Conservation (phyloP, 495 filamentous ascomycete species). For the Penicillium turbatum region DNA sequence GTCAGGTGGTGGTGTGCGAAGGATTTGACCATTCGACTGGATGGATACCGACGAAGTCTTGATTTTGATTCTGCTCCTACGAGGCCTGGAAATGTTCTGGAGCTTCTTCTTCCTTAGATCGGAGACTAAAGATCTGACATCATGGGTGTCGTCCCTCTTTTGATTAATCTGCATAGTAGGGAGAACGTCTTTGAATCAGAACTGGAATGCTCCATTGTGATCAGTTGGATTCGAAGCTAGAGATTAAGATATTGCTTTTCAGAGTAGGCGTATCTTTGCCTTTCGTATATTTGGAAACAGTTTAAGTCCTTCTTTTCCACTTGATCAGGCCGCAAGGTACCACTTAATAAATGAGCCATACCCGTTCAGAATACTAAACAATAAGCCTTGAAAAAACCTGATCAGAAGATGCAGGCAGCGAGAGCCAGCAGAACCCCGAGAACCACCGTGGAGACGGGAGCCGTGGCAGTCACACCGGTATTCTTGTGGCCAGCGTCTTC, state of each 20-base stretch:
- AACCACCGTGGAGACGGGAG: conserved; percentile 3
- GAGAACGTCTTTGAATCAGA: neutral
- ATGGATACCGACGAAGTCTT: too few relatives aligned
- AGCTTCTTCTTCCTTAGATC: too few relatives aligned
- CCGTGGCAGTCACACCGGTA: conserved; percentile 2
- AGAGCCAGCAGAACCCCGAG: conserved; percentile 15
- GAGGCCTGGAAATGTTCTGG: too few relatives aligned
- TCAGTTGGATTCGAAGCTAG: neutral
- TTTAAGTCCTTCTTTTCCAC: neutral
- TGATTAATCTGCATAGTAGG: too few relatives aligned
- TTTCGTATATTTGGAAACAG: too few relatives aligned
- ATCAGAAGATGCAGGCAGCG: conserved; percentile 11
- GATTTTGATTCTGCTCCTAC: too few relatives aligned
- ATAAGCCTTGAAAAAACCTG: neutral
- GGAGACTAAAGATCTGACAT: too few relatives aligned
- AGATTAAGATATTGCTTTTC: neutral
- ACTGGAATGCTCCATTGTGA: neutral
- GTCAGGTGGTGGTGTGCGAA: too few relatives aligned
- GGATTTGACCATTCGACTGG: too few relatives aligned
- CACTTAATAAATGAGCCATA: neutral
- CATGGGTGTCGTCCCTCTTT: too few relatives aligned
- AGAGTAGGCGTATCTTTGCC: neutral
- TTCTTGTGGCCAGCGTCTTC: neutral
- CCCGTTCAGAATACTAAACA: too few relatives aligned
- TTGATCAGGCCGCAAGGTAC: neutral